phyloP scores from a whole-genome alignment of 2,329 filamentous ascomycete species.

The Alternaria panax region DNA sequence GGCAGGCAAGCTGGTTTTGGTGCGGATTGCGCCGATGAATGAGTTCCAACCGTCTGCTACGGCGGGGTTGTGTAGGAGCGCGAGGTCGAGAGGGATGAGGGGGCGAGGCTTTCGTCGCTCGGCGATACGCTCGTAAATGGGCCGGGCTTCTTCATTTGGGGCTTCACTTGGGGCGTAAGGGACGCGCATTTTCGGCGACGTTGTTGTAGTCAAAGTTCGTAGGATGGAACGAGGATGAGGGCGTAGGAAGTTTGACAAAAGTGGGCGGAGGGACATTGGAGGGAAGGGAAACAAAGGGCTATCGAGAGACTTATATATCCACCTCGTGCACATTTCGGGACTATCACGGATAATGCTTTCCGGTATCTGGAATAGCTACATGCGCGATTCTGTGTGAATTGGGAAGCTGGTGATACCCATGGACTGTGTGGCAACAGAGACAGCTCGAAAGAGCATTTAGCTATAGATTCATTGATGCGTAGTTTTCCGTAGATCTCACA shows the following conservation, averaged over 20 bases:
- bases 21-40: conserved; percentile 66
- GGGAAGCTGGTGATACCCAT: background rate
- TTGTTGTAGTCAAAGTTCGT: conserved; percentile 12
- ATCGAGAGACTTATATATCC: conserved; percentile 8
- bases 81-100: conserved; percentile 64
- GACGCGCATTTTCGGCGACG: conserved; percentile 59
- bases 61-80: conserved; percentile 63
- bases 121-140: conserved; percentile 61
- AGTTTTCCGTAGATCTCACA: conserved; percentile 8
- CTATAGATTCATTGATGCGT: background rate
- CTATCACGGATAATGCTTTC: conserved; percentile 10
- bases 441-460: background rate
- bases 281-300: background rate
- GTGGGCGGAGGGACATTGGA: conserved; percentile 1
- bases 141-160: conserved; percentile 54
- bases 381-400: background rate
- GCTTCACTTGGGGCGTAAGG: conserved; percentile 62
- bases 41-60: conserved; percentile 66
- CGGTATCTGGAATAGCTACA: conserved; percentile 5
- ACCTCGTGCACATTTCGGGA: conserved; percentile 7
- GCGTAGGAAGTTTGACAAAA: background rate
- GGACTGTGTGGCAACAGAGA: background rate
- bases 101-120: conserved; percentile 60
- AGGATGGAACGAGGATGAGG: background rate
- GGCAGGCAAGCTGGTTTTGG: conserved; percentile 58